Conservation (phyloP, 192 early-diverging fungal genomes). For the Coemansia sp. region DNA sequence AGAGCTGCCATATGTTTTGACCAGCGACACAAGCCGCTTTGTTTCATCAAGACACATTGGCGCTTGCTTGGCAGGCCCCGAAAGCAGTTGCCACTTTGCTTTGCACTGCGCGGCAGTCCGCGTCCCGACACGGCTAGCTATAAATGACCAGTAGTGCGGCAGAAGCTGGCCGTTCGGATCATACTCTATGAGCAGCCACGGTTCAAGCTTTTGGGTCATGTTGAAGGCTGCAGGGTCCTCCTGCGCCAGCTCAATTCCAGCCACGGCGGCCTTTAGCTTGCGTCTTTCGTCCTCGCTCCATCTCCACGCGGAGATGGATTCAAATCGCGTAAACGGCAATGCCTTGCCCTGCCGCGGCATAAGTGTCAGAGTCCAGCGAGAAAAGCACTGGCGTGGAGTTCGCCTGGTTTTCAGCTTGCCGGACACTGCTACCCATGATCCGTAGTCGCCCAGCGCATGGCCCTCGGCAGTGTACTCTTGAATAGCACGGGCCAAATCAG, state of each 20-base stretch:
- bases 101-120: slow-evolving; percentile 34
- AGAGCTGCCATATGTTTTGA: slow-evolving; percentile 11
- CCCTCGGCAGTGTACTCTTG: slow-evolving; percentile 8
- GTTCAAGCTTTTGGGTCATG: slow-evolving; percentile 10
- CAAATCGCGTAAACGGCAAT: slow-evolving; percentile 17
- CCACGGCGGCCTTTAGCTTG: slow-evolving; percentile 7
- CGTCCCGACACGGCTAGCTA: slow-evolving; percentile 31
- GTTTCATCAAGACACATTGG: slow-evolving; percentile 7
- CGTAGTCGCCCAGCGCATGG: neutral
- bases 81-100: slow-evolving; percentile 11
- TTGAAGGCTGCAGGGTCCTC: neutral
- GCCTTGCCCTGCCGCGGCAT: slow-evolving; percentile 28
- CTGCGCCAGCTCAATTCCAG: neutral
- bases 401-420: slow-evolving; percentile 19
- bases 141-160: slow-evolving; percentile 25
- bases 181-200: slow-evolving; percentile 22
- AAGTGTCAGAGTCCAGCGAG: slow-evolving; percentile 27
- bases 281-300: slow-evolving; percentile 18
- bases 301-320: slow-evolving; percentile 19
- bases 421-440: slow-evolving; percentile 26
- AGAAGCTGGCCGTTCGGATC: neutral
- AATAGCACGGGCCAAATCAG: slow-evolving; percentile 15
- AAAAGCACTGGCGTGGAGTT: slow-evolving; percentile 27
- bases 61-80: neutral
- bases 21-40: slow-evolving; percentile 12